A percentile compares a stretch with the other conserved stretches of the same genome.
Evolutionary conservation across 768 basidiomycete genomes (phyloP).

Genomic region (Thelephora ganbajun): DNA sequence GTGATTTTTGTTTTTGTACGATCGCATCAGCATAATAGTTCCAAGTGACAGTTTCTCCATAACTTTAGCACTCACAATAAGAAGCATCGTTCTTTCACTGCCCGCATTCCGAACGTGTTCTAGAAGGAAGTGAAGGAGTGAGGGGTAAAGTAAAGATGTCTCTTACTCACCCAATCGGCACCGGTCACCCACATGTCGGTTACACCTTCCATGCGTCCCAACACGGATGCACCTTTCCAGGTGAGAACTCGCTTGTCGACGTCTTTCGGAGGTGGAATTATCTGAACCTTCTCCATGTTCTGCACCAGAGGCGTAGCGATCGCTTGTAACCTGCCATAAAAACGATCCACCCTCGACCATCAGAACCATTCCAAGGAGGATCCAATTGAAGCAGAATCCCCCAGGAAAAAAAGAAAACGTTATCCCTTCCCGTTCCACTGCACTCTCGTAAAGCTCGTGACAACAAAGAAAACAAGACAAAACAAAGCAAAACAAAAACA

Average conservation of each 20-base stretch:
- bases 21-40: not conserved
- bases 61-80: slow-evolving; percentile 32
- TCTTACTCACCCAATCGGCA: slow-evolving; percentile 67
- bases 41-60: not conserved
- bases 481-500: no score
- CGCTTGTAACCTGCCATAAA: slow-evolving; percentile 47
- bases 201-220: slow-evolving; percentile 84
- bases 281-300: slow-evolving; percentile 79
- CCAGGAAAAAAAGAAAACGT: not conserved
- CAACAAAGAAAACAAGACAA: not conserved
- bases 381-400: no score
- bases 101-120: slow-evolving; percentile 71
- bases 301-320: slow-evolving; percentile 73
- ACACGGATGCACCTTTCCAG: slow-evolving; percentile 91
- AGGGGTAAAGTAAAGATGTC: slow-evolving; percentile 1
- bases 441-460: not conserved
- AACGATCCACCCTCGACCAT: not conserved
- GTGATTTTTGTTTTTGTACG: not conserved
- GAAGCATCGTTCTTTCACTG: slow-evolving; percentile 71
- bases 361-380: not conserved
- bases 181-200: slow-evolving; percentile 81
- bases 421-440: not conserved
- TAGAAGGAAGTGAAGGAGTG: slow-evolving; percentile 15
- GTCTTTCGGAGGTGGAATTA: slow-evolving; percentile 90
- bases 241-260: slow-evolving; percentile 78